Percentiles rank a stretch among this genome's conserved stretches.
These are phyloP conservation scores for Ilex paraguariensis DNA, from an alignment of 305 asterid species.

Conservation along the genomic window DNA sequence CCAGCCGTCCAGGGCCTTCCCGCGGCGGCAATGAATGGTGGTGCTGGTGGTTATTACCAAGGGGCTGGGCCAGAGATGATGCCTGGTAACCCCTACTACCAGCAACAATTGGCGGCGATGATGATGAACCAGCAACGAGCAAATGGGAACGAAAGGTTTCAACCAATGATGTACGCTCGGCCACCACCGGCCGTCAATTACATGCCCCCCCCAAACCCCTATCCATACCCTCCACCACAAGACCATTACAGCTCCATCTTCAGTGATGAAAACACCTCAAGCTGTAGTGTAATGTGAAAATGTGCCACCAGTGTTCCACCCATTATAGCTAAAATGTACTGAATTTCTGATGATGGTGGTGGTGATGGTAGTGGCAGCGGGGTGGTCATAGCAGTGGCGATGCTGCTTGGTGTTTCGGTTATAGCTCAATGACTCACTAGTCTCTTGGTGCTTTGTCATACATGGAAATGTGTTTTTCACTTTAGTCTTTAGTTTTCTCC, in stretches of 20 bases:
- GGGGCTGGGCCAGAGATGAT: conserved; percentile 25
- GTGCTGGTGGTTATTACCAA: conserved; percentile 21
- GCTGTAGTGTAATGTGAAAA: conserved; percentile 72
- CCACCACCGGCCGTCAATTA: conserved; percentile 40
- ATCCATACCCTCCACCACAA: conserved; percentile 55
- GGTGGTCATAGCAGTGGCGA: too few relatives aligned
- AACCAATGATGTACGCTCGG: conserved; percentile 46
- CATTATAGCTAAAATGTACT: conserved; percentile 1
- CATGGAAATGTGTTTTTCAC: conserved; percentile 32
- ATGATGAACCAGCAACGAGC: conserved; percentile 42
- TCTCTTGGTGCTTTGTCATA: conserved; percentile 29
- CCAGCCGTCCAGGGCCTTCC: conserved; percentile 43
- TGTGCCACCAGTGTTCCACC: neutral
- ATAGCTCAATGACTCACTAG: conserved; percentile 5
- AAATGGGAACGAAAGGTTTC: conserved; percentile 39
- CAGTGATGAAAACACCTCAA: conserved; percentile 68
- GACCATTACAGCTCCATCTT: conserved; percentile 53
- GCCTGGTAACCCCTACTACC: conserved; percentile 23
- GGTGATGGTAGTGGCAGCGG: too few relatives aligned
- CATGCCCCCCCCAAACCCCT: conserved; percentile 31
- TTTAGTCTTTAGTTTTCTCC: conserved; percentile 10
- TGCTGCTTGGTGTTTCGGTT: neutral
- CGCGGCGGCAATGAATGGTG: conserved; percentile 15
- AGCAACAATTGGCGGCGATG: conserved; percentile 34
- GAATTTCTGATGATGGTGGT: neutral